Percentiles rank a stretch among this genome's conserved stretches.
Evolutionary conservation across 371 early-diverging fungal species (phyloP).

Genomic region (Entomophthora muscae): DNA sequence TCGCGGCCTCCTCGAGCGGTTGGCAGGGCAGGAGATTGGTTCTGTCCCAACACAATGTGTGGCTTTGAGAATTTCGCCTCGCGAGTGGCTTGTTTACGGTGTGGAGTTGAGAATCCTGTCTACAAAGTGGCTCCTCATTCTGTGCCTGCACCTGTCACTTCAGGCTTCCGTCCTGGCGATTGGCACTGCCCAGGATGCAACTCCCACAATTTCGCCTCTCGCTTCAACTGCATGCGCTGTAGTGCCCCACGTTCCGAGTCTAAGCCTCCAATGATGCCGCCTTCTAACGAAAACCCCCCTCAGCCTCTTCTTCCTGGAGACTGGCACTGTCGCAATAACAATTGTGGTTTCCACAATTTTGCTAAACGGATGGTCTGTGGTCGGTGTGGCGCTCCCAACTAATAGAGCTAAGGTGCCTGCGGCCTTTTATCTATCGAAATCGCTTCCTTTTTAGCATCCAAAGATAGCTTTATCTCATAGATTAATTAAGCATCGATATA

Average conservation of each 20-base stretch:
- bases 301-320: constrained; percentile 33
- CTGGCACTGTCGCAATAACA: constrained; percentile 50
- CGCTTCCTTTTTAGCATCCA: too few relatives aligned
- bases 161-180: constrained; percentile 38
- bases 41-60: neutral
- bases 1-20: neutral
- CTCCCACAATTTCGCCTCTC: constrained; percentile 55
- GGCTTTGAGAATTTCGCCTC: neutral
- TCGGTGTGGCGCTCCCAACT: constrained; percentile 34
- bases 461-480: too few relatives aligned
- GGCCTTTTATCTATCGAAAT: too few relatives aligned
- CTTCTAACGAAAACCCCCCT: constrained; percentile 15
- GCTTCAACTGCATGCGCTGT: constrained; percentile 50
- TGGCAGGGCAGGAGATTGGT: neutral
- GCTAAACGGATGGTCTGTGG: constrained; percentile 40
- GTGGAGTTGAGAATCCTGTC: neutral
- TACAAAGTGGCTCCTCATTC: neutral
- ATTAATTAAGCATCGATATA: too few relatives aligned
- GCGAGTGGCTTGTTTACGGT: neutral
- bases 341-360: constrained; percentile 58
- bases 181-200: constrained; percentile 58
- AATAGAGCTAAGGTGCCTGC: too few relatives aligned
- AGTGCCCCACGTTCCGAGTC: constrained; percentile 21
- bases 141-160: neutral
- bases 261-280: constrained; percentile 15